A percentile compares a stretch with the other conserved stretches of the same genome.
Conservation (phyloP, 2,329 filamentous ascomycete genomes). For the Dactylellina haptotyla region DNA sequence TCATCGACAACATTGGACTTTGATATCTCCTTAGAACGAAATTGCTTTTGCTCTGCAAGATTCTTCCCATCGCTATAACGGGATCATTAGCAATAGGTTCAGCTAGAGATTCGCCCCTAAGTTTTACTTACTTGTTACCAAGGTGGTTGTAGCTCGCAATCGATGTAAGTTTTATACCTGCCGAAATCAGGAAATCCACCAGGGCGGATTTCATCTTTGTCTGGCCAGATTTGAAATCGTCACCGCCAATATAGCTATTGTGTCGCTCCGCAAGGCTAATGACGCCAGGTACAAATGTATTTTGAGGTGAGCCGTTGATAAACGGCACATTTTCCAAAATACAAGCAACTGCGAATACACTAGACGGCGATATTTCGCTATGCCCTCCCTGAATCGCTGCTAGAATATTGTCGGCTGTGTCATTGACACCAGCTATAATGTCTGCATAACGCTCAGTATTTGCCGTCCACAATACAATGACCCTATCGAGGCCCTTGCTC, state of each 20-base stretch:
- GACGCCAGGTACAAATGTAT: slow-evolving; percentile 95
- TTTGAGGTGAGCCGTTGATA: slow-evolving; percentile 99
- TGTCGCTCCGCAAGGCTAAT: slow-evolving; percentile 88
- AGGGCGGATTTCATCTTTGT: slow-evolving; percentile 99
- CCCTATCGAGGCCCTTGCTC: slow-evolving; percentile 85
- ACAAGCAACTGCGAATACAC: slow-evolving; percentile 92
- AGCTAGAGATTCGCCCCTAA: no score
- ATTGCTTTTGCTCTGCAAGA: slow-evolving; percentile 95
- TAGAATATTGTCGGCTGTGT: slow-evolving; percentile 93
- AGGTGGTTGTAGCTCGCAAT: slow-evolving; percentile 99
- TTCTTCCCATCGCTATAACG: slow-evolving; percentile 82
- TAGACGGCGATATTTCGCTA: slow-evolving; percentile 91
- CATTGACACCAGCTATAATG: slow-evolving; percentile 86
- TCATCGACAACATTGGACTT: slow-evolving; percentile 99
- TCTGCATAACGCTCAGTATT: slow-evolving; percentile 98
- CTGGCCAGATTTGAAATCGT: slow-evolving; percentile 99
- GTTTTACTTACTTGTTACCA: slow-evolving; percentile 76
- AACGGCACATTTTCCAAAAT: slow-evolving; percentile 91
- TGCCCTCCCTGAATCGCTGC: slow-evolving; percentile 87
- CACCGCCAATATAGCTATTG: slow-evolving; percentile 90
- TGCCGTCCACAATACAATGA: slow-evolving; percentile 97
- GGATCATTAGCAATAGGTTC: no score
- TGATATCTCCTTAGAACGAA: slow-evolving; percentile 99
- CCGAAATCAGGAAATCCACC: slow-evolving; percentile 97
- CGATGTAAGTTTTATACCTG: slow-evolving; percentile 97